Base-by-base conservation (phyloP, 176 grass and related monocot species). In the Poa annua region DNA sequence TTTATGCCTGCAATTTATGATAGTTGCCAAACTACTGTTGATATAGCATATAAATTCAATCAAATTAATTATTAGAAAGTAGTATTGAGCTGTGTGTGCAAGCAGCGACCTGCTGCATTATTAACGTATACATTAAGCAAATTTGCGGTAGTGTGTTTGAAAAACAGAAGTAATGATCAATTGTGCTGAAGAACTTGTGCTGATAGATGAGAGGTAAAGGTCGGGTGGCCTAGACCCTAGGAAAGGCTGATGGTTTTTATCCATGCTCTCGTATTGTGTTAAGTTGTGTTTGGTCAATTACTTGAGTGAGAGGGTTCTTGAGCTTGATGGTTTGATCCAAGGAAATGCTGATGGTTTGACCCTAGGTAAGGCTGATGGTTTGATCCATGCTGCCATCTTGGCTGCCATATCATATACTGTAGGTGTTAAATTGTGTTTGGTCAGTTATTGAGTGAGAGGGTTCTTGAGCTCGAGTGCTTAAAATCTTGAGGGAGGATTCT, bases 251-350 rank as follows among this genome's bases (percentile, higher is more conserved):
- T 47, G 14, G 1, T 67, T 76, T 76, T 71, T 24, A 11, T 57
- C 12, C 3, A 24, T 26, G 10, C 50, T 41, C 11, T 59, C 55
- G 24, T 59, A 59, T 50, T 14, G 15, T 42, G 12, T 65, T 9
- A 63, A 20, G 11, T 47, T 89, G 0, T 69, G 47, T 68, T 8
- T 25, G 13, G 39, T 79, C 11, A 33, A 24, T 45, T 51, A 82
- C 3, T 67, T 73, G 3, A 71, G 11, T 79, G 68, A 65, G 7
- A 81, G 69, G 24, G 33, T 68, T 44, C 56, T 39, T 52, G 35
- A 56, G 48, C 21, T 16, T 62, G 80, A 29, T 29, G 29, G 29
- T 29, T 29, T 29, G 29, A 29, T 29, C 29, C 1, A 29, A 29
- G 29, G 29, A 29, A 29, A 29, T 1, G 29, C 29, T 29, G 29